Percentiles rank a stretch among this genome's conserved stretches.
phyloP scores from a whole-genome alignment of 2,329 filamentous ascomycete genomes.

The Aspergillus pseudotamarii region DNA sequence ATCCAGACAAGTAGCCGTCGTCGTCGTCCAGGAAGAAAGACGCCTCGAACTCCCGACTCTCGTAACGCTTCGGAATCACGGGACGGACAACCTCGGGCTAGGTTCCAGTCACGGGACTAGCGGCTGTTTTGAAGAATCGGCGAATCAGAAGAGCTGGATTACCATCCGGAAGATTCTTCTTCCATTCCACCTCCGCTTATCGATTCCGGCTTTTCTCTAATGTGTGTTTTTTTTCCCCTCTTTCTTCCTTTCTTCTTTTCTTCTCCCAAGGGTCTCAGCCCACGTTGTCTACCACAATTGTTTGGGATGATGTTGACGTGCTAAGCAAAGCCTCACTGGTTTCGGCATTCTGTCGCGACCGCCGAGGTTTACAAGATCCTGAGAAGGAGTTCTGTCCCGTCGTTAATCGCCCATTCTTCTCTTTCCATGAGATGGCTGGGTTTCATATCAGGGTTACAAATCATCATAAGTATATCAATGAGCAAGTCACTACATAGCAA shows the following conservation, averaged over 20 bases:
- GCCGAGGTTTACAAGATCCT: constrained; percentile 42
- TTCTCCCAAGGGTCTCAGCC: constrained; percentile 42
- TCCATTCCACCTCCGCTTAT: constrained; percentile 27
- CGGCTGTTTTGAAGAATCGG: neutral
- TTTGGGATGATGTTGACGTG: constrained; percentile 44
- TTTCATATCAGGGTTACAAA: constrained; percentile 56
- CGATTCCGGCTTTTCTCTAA: constrained; percentile 12
- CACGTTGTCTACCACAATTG: constrained; percentile 38
- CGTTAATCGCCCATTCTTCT: constrained; percentile 54
- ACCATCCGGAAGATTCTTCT: constrained; percentile 41
- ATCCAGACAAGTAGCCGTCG: constrained; percentile 16
- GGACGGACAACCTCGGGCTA: constrained; percentile 45
- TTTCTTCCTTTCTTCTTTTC: constrained; percentile 16
- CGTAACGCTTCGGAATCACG: constrained; percentile 40
- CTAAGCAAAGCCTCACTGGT: constrained; percentile 41
- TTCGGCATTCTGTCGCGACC: constrained; percentile 51
- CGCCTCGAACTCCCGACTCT: constrained; percentile 26
- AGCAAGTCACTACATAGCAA: neutral
- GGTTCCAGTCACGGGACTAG: constrained; percentile 38
- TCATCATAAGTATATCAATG: neutral
- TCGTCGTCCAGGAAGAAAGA: constrained; percentile 25
- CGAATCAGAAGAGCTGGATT: constrained; percentile 42
- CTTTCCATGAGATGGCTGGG: constrained; percentile 48
- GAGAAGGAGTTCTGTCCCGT: constrained; percentile 47
- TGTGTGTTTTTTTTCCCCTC: constrained; percentile 22